A percentile compares a stretch with the other conserved stretches of the same genome.
These are phyloP conservation scores for Bertia moriformis DNA, from an alignment of 2,329 filamentous ascomycete genomes.

Conservation along the genomic window DNA sequence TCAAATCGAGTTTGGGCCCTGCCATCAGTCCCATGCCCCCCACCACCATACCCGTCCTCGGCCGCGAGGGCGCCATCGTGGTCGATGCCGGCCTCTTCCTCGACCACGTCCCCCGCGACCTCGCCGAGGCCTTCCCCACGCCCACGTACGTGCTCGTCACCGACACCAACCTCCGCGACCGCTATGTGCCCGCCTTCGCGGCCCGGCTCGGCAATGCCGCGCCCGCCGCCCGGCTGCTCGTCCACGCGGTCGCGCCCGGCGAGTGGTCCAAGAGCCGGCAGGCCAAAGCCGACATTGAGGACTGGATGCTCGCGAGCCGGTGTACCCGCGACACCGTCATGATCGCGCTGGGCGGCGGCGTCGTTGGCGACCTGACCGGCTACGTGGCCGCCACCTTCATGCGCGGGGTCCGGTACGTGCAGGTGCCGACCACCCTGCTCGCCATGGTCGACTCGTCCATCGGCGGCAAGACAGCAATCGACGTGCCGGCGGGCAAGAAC, in stretches of 20 bases:
- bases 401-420: constrained; percentile 89
- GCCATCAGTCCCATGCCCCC: constrained; percentile 20
- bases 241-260: constrained; percentile 75
- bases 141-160: constrained; percentile 95
- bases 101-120: constrained; percentile 65
- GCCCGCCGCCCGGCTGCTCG: constrained; percentile 55
- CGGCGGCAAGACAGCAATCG: constrained; percentile 95
- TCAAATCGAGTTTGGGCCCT: too few species aligned
- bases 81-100: constrained; percentile 86
- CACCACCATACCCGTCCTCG: constrained; percentile 64
- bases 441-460: constrained; percentile 98
- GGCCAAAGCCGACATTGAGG: constrained; percentile 89
- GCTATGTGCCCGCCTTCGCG: constrained; percentile 69
- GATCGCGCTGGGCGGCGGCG: constrained; percentile 84
- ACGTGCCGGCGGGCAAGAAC: constrained; percentile 91
- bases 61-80: constrained; percentile 68
- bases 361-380: constrained; percentile 95
- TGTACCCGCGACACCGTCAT: constrained; percentile 92
- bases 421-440: constrained; percentile 86
- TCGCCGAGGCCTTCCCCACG: constrained; percentile 62
- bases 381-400: constrained; percentile 98
- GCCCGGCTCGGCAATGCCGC: constrained; percentile 41
- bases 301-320: constrained; percentile 86
- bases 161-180: constrained; percentile 74
- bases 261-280: constrained; percentile 86